Base-by-base conservation (phyloP, 1,284 basidiomycete species). In the Ceratobasidium sp. region DNA sequence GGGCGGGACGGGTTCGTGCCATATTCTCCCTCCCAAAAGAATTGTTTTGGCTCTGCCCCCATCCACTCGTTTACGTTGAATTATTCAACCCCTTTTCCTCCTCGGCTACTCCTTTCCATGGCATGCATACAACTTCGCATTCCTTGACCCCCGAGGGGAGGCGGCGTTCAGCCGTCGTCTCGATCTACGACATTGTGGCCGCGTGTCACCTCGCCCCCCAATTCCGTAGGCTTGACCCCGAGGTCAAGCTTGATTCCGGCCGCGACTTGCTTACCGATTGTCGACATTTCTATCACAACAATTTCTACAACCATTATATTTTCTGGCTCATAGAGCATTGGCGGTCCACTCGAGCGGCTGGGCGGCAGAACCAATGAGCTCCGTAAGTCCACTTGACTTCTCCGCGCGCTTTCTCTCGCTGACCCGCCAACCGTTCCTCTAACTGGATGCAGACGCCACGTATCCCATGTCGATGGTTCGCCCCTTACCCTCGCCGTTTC, bases 21-120 rank as follows among this genome's bases (percentile, higher is more conserved):
- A 62, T 74, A 33, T 74, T 74, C 30, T 44, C 35, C 14, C 70
- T 74, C 33, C 70, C 70, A 2, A 30, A n/a, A 8, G 55, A 64
- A 10, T 23, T 74, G 20, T 23, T 38, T 12, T 64, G 62, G 62
- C 62, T 64, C 18, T 64, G 62, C 23, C 62, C 62, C 30, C 62
- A 64, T 64, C 62, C 62, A 20, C 67, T 69, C 50, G 50, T 55
- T n/a, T 69, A 69, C 38, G 67, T 33, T 27, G 67, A 69, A 6
- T 50, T 69, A 6, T 69, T 69, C 67, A 69, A 48, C 67, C 50
- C 50, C 7, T 69, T 69, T 27, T 67, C 65, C 8, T 4, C n/a
- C 10, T 27, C 48, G 12, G n/a, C 33, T n/a, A 50, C 46, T 16
- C 44, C 48, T 30, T 48, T 67, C 27, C 27, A 52, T 16, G 10